These are phyloP conservation scores for Coemansia sp. DNA, from an alignment of 192 early-diverging fungal genomes.

Conservation along the genomic window DNA sequence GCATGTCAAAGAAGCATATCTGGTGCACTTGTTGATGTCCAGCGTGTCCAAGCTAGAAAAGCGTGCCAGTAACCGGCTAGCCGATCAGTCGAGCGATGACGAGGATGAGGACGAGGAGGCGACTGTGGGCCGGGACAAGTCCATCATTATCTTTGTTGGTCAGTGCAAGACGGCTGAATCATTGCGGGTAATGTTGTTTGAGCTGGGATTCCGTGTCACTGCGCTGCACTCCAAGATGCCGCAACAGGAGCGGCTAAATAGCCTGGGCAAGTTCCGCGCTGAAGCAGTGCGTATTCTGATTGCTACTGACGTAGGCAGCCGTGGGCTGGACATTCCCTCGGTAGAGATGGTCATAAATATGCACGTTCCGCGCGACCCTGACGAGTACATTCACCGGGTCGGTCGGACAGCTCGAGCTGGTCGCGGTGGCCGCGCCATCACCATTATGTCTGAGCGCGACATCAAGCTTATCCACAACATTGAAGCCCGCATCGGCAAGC, in stretches of 20 bases:
- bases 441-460: slow-evolving; percentile 83
- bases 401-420: slow-evolving; percentile 98
- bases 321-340: slow-evolving; percentile 96
- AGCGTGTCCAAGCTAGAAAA: slow-evolving; percentile 32
- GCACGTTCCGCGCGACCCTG: slow-evolving; percentile 91
- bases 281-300: slow-evolving; percentile 85
- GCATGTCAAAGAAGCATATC: slow-evolving; percentile 83
- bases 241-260: slow-evolving; percentile 85
- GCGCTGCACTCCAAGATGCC: slow-evolving; percentile 92
- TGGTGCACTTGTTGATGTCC: slow-evolving; percentile 68
- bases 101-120: slow-evolving; percentile 26
- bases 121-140: slow-evolving; percentile 61
- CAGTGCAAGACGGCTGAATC: slow-evolving; percentile 83
- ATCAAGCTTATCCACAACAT: slow-evolving; percentile 87
- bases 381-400: slow-evolving; percentile 97
- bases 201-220: slow-evolving; percentile 87
- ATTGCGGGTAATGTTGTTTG: slow-evolving; percentile 80
- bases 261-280: slow-evolving; percentile 88
- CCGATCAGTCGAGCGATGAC: slow-evolving; percentile 35
- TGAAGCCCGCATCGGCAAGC: slow-evolving; percentile 79
- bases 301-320: slow-evolving; percentile 95
- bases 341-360: slow-evolving; percentile 93
- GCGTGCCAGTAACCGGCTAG: slow-evolving; percentile 21
- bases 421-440: slow-evolving; percentile 81
- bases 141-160: slow-evolving; percentile 90